These are phyloP conservation scores for Neopestalotiopsis sp. DNA, from an alignment of 2,329 filamentous ascomycete species.

Conservation along the genomic window DNA sequence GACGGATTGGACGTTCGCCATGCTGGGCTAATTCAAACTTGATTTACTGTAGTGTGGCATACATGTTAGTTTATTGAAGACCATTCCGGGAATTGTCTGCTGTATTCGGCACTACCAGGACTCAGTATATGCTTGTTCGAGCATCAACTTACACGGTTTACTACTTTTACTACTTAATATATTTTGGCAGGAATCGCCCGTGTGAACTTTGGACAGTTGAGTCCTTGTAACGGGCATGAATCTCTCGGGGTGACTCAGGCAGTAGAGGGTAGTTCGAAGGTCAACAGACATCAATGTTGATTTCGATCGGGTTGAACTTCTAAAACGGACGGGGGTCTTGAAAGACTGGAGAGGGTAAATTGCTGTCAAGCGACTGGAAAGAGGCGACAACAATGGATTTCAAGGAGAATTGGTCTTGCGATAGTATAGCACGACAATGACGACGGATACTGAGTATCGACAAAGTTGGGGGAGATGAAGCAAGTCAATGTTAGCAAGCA, in stretches of 20 bases:
- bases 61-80: not conserved
- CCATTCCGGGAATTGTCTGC: not conserved
- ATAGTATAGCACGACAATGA: not conserved
- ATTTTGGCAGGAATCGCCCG: slow-evolving; percentile 62
- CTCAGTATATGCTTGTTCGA: not conserved
- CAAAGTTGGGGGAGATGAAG: not conserved
- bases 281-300: slow-evolving; percentile 66
- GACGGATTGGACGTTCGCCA: slow-evolving; percentile 12
- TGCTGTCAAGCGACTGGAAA: not conserved
- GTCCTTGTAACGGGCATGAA: slow-evolving; percentile 64
- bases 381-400: not conserved
- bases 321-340: slow-evolving; percentile 13
- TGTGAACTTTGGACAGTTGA: slow-evolving; percentile 60
- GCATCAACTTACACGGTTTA: slow-evolving; percentile 36
- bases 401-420: not conserved
- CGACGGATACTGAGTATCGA: not conserved
- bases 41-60: slow-evolving; percentile 12
- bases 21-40: slow-evolving; percentile 19
- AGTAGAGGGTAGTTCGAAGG: slow-evolving; percentile 60
- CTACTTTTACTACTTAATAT: slow-evolving; percentile 46
- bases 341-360: not conserved
- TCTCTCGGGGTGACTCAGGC: slow-evolving; percentile 60
- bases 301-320: slow-evolving; percentile 32
- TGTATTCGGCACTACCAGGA: not conserved
- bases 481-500: slow-evolving; percentile 4